Evolutionary conservation across 2,329 filamentous ascomycete genomes (phyloP), one percentile per base, ranked within the genome.

Genomic region (Cladophialophora immunda): DNA sequence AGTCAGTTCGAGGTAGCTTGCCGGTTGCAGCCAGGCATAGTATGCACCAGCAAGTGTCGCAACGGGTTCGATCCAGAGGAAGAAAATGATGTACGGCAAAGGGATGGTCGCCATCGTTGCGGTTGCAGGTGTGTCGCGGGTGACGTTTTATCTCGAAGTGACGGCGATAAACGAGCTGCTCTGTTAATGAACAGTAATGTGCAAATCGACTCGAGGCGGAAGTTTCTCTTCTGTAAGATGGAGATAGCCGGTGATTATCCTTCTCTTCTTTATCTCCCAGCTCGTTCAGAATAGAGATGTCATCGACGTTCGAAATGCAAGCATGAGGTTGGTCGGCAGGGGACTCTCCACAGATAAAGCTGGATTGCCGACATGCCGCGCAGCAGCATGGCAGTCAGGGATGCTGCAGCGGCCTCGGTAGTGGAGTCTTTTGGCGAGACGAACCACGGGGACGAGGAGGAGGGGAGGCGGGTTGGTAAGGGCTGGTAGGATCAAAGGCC

Each of bases 31-130:
- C 72, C 81, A 79, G 58, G 86, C 85, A 73, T 81, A 84, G 75
- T 83, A 81, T 66, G 85, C 84, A 30, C 86, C 86, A 2, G 81
- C 75, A 7, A 86, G 75, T 55, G 85, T 84, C 60, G 83, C 83
- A 66, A 85, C 63, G 22, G 86, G 86, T 78, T 94, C 92, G 73
- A 94, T 81, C 75, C 89, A 83, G 69, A 93, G 87, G 81, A 94
- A 94, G 82, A 94, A 92, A 75, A 89, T 72, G 65, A 86, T 85
- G 81, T 94, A 94, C 68, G 82, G 71, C 38, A 84, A 72, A 25
- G 90, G 90, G 41, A 92, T 83, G 63, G 76, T 76, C 68, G 84
- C 80, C 54, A 81, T 81, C 62, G 76, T 68, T 55, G 70, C 52
- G 22, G 22, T 61, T 25, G 52, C 5, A 29, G 54, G 22, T 27